Evolutionary conservation across 371 early-diverging fungal species (phyloP), one percentile per base, ranked within the genome.

Genomic region (Rhizopus sp.): DNA sequence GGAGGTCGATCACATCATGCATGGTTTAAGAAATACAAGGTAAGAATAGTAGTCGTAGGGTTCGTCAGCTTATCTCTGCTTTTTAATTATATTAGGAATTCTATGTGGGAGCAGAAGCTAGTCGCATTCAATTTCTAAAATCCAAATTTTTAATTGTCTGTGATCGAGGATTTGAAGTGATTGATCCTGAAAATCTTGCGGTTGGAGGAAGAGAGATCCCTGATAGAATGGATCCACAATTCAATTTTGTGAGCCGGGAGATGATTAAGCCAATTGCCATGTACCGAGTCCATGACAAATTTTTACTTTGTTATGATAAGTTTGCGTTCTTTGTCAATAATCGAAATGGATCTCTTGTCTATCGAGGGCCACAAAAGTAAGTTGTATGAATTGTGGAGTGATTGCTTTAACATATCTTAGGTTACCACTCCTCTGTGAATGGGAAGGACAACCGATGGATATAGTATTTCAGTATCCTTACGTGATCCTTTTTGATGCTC

Each of bases 251-350:
- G 4, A 73, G 81, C 52, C 84, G 84, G 62, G 77, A 88, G 59
- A 57, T 71, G 50, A 51, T 84, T 54, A 71, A 80, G 51, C 94
- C 95, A 2, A 77, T 94, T 45, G 84, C 89, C 10, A 83, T 95
- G 55, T 94, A 89, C 70, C 81, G 90, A 23, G 78, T 91, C n/a
- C 62, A 62, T 32, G 81, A 86, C 38, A 62, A 69, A 34, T 69
- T 92, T 65, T 56, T 95, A 46, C 78, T 94, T 23, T 94, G 94
- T 66, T 95, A 93, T 68, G 86, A 91, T 49, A 92, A 90, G 67
- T 90, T 92, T 75, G 91, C 86, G 0, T 94, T 93, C 62, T 93
- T 85, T 60, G 91, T 95, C 16, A 87, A 94, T 73, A 85, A 86
- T 59, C 62, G 66, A 13, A 70, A 70, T 58, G 78, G 78, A 8